Evolutionary conservation across 306 rosid species (phyloP).

Genomic region (Vigna unguiculata): DNA sequence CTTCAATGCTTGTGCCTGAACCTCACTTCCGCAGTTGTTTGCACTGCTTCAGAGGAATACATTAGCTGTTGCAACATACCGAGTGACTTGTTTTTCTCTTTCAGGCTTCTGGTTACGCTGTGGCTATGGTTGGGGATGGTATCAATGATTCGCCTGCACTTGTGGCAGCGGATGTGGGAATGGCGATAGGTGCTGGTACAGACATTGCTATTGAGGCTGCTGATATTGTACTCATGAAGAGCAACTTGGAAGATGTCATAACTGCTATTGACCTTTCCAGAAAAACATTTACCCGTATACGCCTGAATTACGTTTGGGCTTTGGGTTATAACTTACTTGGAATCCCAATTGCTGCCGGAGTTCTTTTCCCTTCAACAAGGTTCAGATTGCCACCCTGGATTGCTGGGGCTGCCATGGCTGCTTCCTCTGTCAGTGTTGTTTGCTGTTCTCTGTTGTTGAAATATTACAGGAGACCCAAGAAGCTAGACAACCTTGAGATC

Average conservation of each 20-base stretch:
- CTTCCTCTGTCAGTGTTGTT: slow-evolving; percentile 92
- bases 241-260: slow-evolving; percentile 89
- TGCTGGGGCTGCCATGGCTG: slow-evolving; percentile 99
- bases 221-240: slow-evolving; percentile 91
- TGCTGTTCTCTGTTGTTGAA: slow-evolving; percentile 85
- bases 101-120: slow-evolving; percentile 72
- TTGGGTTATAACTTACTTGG: slow-evolving; percentile 85
- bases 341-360: slow-evolving; percentile 87
- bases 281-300: slow-evolving; percentile 76
- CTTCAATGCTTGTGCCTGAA: not conserved
- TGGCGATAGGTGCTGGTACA: slow-evolving; percentile 95
- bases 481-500: slow-evolving; percentile 69
- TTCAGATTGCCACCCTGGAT: slow-evolving; percentile 90
- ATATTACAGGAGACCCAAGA: slow-evolving; percentile 78
- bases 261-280: slow-evolving; percentile 89
- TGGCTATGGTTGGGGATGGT: slow-evolving; percentile 96
- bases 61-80: not conserved
- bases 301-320: slow-evolving; percentile 87
- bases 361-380: slow-evolving; percentile 72
- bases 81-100: not conserved
- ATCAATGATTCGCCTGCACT: slow-evolving; percentile 94
- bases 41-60: slow-evolving; percentile 1
- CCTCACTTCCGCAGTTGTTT: not conserved
- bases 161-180: slow-evolving; percentile 88
- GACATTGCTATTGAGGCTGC: slow-evolving; percentile 98